These are phyloP conservation scores for Sclerotinia nivalis DNA, from an alignment of 2,329 filamentous ascomycete genomes.

Conservation along the genomic window DNA sequence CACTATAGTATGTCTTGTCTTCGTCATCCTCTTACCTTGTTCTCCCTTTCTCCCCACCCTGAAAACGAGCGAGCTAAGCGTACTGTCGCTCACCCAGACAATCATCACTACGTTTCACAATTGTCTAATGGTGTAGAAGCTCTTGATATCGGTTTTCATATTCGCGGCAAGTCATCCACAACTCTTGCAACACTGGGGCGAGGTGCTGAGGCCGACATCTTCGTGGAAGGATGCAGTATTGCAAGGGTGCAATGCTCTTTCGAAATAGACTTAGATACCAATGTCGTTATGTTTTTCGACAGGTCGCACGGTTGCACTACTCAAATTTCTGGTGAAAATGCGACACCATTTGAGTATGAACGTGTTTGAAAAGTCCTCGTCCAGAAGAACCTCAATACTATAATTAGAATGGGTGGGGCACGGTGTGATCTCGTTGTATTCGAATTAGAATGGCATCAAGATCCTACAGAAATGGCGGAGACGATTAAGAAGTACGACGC, in stretches of 20 bases:
- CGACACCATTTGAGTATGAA: conserved; percentile 21
- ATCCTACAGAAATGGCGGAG: conserved; percentile 18
- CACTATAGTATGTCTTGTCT: conserved; percentile 16
- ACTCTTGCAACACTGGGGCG: conserved; percentile 22
- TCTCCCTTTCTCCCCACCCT: conserved; percentile 4
- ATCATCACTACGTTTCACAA: conserved; percentile 12
- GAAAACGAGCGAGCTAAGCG: conserved; percentile 9
- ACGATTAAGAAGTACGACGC: conserved; percentile 10
- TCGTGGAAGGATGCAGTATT: conserved; percentile 21
- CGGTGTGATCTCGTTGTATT: conserved; percentile 21
- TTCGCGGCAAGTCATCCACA: conserved; percentile 5
- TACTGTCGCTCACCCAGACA: conserved; percentile 10
- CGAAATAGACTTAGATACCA: conserved; percentile 15
- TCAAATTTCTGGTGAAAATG: conserved; percentile 25
- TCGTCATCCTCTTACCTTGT: conserved; percentile 23
- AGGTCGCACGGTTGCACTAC: conserved; percentile 11
- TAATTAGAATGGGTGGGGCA: conserved; percentile 26
- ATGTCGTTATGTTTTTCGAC: conserved; percentile 24
- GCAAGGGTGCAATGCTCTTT: conserved; percentile 23
- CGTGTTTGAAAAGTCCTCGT: conserved; percentile 22
- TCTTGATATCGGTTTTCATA: conserved; percentile 21
- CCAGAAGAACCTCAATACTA: conserved; percentile 19
- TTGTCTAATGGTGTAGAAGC: conserved; percentile 9
- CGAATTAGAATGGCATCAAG: conserved; percentile 23
- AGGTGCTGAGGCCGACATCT: conserved; percentile 19